Base-by-base conservation (phyloP, 139 green algal genomes). In the Chlorella sorokiniana region DNA sequence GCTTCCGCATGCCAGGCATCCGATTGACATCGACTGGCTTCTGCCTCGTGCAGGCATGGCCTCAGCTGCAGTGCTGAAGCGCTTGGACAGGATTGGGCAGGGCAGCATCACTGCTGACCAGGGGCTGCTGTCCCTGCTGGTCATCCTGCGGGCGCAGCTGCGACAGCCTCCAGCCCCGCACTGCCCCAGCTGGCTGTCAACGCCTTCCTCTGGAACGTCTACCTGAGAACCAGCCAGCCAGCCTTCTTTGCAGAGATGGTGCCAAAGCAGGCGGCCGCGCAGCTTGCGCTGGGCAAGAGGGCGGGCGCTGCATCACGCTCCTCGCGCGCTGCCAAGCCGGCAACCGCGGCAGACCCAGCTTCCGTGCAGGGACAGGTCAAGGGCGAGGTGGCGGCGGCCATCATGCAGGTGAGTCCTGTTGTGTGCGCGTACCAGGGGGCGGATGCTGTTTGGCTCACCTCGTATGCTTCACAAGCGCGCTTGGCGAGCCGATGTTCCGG, bases 21-120 rank as follows among this genome's bases (percentile, higher is more conserved):
- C 16, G 11, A 16, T 16, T 25, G 14, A 59, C 16, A 59, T 59
- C 16, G 48, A 16, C 48, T 59, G 48, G 48, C 48, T 11, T 16
- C 48, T 59, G 48, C 48, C 16, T 59, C 48, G 4, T 44, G 68
- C 51, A 81, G 71, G 82, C 52, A 89, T 88, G 85, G 85, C 82
- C 29, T 89, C 85, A 40, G 62, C 83, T 42, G 83, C 83, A 44
- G 69, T 91, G 45, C 70, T 88, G n/a, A 54, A 67, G 25, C 76
- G 86, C 18, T 64, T 91, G 61, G 23, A 71, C 33, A 73, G 88
- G 14, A 76, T 89, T 31, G 88, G 88, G 20, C 81, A 89, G 56
- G 86, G 88, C 69, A 62, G 54, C 42, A 83, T 91, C 48, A 69
- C 68, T 3, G 82, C 86, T 10, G 63, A 78, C 42, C 56, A 88